Base-by-base conservation (phyloP, 192 early-diverging fungal genomes). In the Backusella circina region DNA sequence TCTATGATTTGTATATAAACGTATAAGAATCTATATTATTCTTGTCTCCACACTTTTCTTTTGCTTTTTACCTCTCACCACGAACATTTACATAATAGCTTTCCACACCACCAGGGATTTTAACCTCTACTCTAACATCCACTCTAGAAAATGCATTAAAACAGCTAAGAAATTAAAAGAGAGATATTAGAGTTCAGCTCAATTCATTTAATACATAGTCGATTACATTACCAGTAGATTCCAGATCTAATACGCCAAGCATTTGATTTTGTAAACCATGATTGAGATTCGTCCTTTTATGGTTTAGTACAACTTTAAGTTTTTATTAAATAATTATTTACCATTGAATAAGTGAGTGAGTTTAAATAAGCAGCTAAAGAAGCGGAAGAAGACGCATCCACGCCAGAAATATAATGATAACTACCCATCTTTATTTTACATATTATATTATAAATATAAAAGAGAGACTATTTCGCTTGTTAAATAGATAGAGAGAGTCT, bases 21-120 rank as follows among this genome's bases (percentile, higher is more conserved):
- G n/a, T n/a, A 28, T 15, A 9, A 6, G 18, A 21, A 2, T 8
- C 1, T 9, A 2, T 9, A 26, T 57, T 28, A 23, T 12, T 57
- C 2, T 13, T 57, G 54, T 3, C 12, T 8, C 0, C 3, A 9
- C 3, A 26, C 2, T 3, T 21, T 4, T 12, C 28, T 38, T 21
- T 1, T n/a, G n/a, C 2, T 31, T 41, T 13, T 41, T 83, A 94
- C 94, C 88, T 90, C 77, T 99, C 97, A 36, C 98, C 98, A 13
- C 93, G 86, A 33, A 93, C 80, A 66, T 96, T 96, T 12, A 99
- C 92, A 13, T 90, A 87, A 75, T 97, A 97, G 67, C 92, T 90
- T 70, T 98, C 97, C 4, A 99, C 98, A 54, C 98, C 96, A 72
- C 98, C 98, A 9, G 98, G 98, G 81, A 99, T 99, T 71, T 94